A percentile compares a stretch with the other conserved stretches of the same genome.
Conservation (phyloP, 805 yeast species). For the Zygotorulaspora chibaensis region DNA sequence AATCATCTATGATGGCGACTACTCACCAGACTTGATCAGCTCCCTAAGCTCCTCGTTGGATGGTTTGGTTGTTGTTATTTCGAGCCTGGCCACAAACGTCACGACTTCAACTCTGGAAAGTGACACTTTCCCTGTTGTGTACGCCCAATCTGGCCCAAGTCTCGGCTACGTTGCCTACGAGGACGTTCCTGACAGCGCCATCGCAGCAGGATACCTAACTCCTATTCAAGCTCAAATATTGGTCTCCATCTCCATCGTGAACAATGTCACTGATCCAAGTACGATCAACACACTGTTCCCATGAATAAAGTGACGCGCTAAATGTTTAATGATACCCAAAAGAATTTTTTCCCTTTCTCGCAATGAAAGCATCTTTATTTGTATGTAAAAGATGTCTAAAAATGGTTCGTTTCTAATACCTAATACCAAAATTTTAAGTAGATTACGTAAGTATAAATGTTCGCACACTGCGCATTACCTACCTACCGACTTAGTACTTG, state of each 20-base stretch:
- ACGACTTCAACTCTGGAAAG: constrained; percentile 18
- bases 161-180: constrained; percentile 17
- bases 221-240: constrained; percentile 34
- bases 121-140: constrained; percentile 26
- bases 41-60: constrained; percentile 17
- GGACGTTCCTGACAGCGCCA: constrained; percentile 23
- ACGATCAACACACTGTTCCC: constrained; percentile 10
- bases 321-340: constrained; percentile 1
- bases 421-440: too few relatives aligned
- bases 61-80: constrained; percentile 28
- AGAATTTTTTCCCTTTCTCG: neutral
- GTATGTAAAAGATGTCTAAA: too few relatives aligned
- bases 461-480: too few relatives aligned
- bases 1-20: constrained; percentile 27
- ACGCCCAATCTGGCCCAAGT: constrained; percentile 22
- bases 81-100: constrained; percentile 16
- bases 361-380: too few relatives aligned
- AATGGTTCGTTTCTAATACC: too few relatives aligned
- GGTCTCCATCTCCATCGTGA: constrained; percentile 28
- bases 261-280: constrained; percentile 19
- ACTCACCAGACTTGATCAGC: constrained; percentile 15
- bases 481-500: too few relatives aligned
- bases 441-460: too few relatives aligned
- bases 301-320: neutral
- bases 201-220: constrained; percentile 32